phyloP scores from a whole-genome alignment of 2,329 filamentous ascomycete genomes.

The Nemania abortiva region DNA sequence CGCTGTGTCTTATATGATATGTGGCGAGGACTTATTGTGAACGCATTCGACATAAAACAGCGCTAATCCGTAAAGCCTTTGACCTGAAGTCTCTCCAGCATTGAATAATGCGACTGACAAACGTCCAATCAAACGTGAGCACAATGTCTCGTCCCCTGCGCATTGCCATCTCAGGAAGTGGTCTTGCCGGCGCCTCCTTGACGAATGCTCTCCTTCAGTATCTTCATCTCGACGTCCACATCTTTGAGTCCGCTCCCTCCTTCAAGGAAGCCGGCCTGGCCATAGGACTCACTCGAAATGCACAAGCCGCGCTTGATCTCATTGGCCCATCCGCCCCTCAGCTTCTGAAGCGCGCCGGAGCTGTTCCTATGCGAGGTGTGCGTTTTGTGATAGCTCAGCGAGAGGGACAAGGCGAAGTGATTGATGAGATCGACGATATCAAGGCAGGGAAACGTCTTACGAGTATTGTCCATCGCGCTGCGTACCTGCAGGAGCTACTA shows the following conservation, averaged over 20 bases:
- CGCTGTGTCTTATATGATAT: no score
- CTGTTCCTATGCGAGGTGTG: constrained; percentile 43
- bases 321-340: constrained; percentile 36
- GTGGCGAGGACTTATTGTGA: no score
- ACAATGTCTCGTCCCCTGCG: background rate
- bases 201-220: background rate
- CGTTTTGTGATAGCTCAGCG: constrained; percentile 43
- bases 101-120: no score
- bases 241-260: background rate
- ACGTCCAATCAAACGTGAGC: no score
- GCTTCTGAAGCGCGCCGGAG: constrained; percentile 41
- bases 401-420: constrained; percentile 27
- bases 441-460: constrained; percentile 32
- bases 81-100: no score
- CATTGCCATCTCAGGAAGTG: constrained; percentile 2
- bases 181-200: background rate
- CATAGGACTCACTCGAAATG: constrained; percentile 42
- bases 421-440: constrained; percentile 33
- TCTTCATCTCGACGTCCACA: background rate
- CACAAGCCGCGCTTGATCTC: constrained; percentile 41
- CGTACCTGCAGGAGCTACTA: constrained; percentile 39
- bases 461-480: constrained; percentile 40
- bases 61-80: no score
- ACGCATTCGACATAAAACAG: no score
- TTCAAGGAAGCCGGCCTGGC: constrained; percentile 35